phyloP scores from a whole-genome alignment of 768 basidiomycete genomes.

The Mycena venus region DNA sequence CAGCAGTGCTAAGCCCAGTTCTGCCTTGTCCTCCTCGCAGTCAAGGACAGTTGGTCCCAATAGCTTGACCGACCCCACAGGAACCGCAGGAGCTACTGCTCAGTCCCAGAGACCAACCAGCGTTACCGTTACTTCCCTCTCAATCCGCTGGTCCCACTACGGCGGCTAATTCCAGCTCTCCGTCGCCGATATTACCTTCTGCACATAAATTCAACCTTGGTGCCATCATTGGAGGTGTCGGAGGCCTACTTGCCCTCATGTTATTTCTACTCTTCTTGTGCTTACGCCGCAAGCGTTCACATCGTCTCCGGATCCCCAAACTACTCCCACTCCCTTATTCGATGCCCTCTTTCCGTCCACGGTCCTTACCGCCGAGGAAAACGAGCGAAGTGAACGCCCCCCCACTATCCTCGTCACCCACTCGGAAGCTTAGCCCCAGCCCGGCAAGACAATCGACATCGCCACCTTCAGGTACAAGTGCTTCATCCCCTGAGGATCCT shows the following conservation, averaged over 20 bases:
- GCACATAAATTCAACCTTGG: background rate
- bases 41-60: too few relatives aligned
- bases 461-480: background rate
- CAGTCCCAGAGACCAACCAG: too few relatives aligned
- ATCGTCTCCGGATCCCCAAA: background rate
- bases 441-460: background rate
- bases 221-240: constrained; percentile 3
- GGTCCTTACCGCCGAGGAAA: background rate
- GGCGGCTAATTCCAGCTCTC: background rate
- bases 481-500: background rate
- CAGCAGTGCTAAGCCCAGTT: too few relatives aligned
- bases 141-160: too few relatives aligned
- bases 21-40: too few relatives aligned
- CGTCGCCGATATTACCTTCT: background rate
- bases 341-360: background rate
- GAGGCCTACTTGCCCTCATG: background rate
- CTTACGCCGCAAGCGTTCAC: background rate
- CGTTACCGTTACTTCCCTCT: too few relatives aligned
- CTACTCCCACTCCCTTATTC: background rate
- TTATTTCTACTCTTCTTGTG: background rate
- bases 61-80: too few relatives aligned
- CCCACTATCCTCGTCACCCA: background rate
- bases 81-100: too few relatives aligned
- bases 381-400: background rate
- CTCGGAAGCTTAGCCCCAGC: background rate